phyloP scores from a whole-genome alignment of 2,329 filamentous ascomycete genomes.

The Atkinsonella hypoxylon region DNA sequence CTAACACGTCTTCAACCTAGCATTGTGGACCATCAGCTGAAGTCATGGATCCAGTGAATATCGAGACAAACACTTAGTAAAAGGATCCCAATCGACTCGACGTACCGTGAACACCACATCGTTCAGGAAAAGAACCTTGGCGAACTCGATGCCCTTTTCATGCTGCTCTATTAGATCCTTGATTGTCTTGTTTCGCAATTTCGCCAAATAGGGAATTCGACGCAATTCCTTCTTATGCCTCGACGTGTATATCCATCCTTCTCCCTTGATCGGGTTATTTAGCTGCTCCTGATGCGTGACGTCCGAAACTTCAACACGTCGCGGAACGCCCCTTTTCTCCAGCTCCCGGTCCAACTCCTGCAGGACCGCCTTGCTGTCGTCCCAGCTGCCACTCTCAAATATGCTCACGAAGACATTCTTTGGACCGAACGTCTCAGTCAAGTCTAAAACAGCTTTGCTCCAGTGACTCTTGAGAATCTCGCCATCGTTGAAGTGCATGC shows the following conservation, averaged over 20 bases:
- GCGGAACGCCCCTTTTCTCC: conserved; percentile 36
- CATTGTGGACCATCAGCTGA: neutral
- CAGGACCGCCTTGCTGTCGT: conserved; percentile 53
- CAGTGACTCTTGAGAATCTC: conserved; percentile 47
- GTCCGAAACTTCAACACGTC: conserved; percentile 44
- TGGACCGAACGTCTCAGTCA: conserved; percentile 44
- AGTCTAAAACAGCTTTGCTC: conserved; percentile 45
- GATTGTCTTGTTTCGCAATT: conserved; percentile 51
- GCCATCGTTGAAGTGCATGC: conserved; percentile 58
- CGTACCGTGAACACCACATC: conserved; percentile 48
- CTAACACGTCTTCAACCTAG: conserved; percentile 42
- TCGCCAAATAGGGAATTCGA: conserved; percentile 57
- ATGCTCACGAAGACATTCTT: conserved; percentile 58
- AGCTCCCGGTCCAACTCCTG: conserved; percentile 42
- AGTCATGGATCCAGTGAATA: no score
- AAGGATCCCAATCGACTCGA: neutral
- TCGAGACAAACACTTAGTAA: neutral
- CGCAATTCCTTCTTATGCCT: conserved; percentile 42
- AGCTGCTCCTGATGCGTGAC: conserved; percentile 47
- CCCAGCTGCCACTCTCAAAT: conserved; percentile 57
- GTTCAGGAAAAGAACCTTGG: conserved; percentile 50
- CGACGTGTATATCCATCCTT: conserved; percentile 54
- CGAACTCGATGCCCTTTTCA: conserved; percentile 37
- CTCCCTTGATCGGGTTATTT: conserved; percentile 25
- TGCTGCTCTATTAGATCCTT: conserved; percentile 41